These are phyloP conservation scores for Nelumbo lutea DNA, from an alignment of 164 flowering plant genomes.

Conservation along the genomic window DNA sequence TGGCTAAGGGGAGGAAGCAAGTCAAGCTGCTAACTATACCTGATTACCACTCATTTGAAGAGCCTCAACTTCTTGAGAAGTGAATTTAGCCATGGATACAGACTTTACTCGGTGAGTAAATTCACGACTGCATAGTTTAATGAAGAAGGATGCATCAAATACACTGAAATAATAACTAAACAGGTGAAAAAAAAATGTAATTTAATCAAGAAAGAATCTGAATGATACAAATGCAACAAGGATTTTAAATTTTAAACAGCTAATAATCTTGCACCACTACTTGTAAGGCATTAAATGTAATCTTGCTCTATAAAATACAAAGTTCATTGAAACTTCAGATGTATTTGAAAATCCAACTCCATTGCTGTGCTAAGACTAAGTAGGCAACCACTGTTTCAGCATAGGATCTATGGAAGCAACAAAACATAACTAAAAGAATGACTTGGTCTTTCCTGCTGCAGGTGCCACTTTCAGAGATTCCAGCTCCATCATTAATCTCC, in stretches of 20 bases:
- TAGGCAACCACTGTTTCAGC: not conserved
- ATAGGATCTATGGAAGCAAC: not conserved
- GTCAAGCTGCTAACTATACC: constrained; percentile 29
- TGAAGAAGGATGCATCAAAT: constrained; percentile 3
- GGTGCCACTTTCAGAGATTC: too few relatives aligned
- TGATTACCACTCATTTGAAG: constrained; percentile 98
- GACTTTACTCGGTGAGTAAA: constrained; percentile 98
- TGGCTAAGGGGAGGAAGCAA: not conserved
- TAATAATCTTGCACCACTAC: not conserved
- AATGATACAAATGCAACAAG: not conserved
- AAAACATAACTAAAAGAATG: not conserved
- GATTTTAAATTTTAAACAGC: not conserved
- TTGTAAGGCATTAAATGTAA: not conserved
- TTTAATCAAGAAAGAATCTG: not conserved
- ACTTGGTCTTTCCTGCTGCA: too few relatives aligned
- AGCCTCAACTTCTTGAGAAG: constrained; percentile 90
- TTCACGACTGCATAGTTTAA: constrained; percentile 65
- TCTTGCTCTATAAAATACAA: not conserved
- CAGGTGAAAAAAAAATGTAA: not conserved
- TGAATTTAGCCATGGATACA: constrained; percentile 94
- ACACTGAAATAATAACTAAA: not conserved
- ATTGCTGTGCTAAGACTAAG: not conserved
- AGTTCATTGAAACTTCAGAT: not conserved
- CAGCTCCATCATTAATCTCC: too few relatives aligned
- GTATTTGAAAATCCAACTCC: not conserved